Evolutionary conservation across 148 eudicot genomes (phyloP), one percentile per base, ranked within the genome.

Genomic region (Cornus suecica): DNA sequence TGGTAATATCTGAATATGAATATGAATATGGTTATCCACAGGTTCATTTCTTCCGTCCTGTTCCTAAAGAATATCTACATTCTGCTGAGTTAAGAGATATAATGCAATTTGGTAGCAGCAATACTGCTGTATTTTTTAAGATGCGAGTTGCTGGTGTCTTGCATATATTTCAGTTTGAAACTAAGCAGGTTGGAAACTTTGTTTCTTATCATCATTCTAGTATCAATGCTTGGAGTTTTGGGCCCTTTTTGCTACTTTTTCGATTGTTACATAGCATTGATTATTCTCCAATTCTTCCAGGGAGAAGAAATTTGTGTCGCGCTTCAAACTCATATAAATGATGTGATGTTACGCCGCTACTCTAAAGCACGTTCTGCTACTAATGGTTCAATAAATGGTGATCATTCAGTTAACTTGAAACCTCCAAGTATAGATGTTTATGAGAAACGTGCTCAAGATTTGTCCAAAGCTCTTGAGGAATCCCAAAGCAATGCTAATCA

Each of bases 131-230:
- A 31, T 96, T 96, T 70, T 96, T 96, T 52, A 96, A 96, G 84
- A 96, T 96, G 99, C 88, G 99, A 87, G 99, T 96, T 79, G 99
- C 99, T 34, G 99, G 99, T 67, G 98, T 91, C 74, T 90, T 96
- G 65, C 99, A 96, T 75, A 91, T 96, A 51, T 96, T 96, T 80
- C 99, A 96, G 72, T 96, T 96, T 85, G 99, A 96, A 84, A 96
- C 99, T 29, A 96, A 93, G 87, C 99, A 96, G 98, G 99, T 96
- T 41, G 28, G 52, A 51, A 29, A 48, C 20, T 0, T 34, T 25
- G 51, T 23, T 72, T 37, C 8, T 24, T 15, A 42, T 48, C n/a
- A 68, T 61, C 58, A 68, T 78, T 15, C 68, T 15, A 23, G 32
- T 54, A 51, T 45, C 34, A 13, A 48, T 16, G 20, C 15, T 13